phyloP scores from a whole-genome alignment of 2,329 filamentous ascomycete genomes.

The Pestalotiopsis sp. region DNA sequence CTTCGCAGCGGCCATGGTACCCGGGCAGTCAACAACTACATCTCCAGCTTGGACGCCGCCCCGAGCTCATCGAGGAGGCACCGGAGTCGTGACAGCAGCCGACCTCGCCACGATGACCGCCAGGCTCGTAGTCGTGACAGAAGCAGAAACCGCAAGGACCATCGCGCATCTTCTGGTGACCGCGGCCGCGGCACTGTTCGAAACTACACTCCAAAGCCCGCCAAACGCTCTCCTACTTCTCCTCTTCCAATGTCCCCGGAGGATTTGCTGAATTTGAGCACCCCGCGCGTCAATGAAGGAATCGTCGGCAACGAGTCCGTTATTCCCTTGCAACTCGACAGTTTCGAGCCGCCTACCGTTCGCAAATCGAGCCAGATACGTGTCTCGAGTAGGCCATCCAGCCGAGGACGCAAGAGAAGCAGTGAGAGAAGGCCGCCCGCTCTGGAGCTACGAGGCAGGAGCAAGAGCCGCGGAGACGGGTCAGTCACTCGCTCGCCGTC shows the following conservation, averaged over 20 bases:
- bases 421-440: slow-evolving; percentile 46
- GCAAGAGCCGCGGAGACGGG: slow-evolving; percentile 59
- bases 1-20: slow-evolving; percentile 58
- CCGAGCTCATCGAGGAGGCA: slow-evolving; percentile 61
- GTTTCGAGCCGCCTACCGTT: slow-evolving; percentile 46
- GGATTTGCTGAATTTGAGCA: slow-evolving; percentile 69
- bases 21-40: slow-evolving; percentile 79
- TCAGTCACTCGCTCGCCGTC: slow-evolving; percentile 73
- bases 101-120: slow-evolving; percentile 45
- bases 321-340: slow-evolving; percentile 29
- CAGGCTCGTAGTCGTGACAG: slow-evolving; percentile 45
- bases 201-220: slow-evolving; percentile 67
- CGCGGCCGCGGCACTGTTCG: slow-evolving; percentile 68
- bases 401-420: slow-evolving; percentile 50
- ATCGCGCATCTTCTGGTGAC: slow-evolving; percentile 68
- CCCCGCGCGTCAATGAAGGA: slow-evolving; percentile 38
- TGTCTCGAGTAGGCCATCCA: slow-evolving; percentile 49
- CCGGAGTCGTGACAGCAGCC: slow-evolving; percentile 58
- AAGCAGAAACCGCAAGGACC: slow-evolving; percentile 52
- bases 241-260: slow-evolving; percentile 94
- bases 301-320: slow-evolving; percentile 25
- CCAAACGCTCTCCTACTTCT: slow-evolving; percentile 87
- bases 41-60: slow-evolving; percentile 82
- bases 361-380: slow-evolving; percentile 43
- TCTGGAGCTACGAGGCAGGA: slow-evolving; percentile 63